Evolutionary conservation across 192 early-diverging fungal genomes (phyloP).

Genomic region (Coemansia javaensis): DNA sequence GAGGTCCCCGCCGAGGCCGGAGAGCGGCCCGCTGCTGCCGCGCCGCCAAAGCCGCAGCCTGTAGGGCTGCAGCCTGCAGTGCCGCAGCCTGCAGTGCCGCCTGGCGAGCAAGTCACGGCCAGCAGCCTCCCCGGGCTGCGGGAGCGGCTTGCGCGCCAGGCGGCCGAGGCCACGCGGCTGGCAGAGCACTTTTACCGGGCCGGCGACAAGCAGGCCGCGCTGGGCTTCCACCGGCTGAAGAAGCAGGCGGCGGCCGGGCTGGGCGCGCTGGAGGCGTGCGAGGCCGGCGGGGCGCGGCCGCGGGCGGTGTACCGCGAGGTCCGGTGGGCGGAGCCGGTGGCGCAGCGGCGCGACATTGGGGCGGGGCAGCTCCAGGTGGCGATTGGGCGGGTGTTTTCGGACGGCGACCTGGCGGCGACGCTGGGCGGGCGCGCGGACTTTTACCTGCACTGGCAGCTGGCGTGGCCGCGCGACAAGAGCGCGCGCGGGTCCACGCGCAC

Average conservation of each 20-base stretch:
- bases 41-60: background rate
- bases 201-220: conserved; percentile 32
- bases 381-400: conserved; percentile 28
- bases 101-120: background rate
- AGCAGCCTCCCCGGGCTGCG: conserved; percentile 24
- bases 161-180: conserved; percentile 19
- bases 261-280: conserved; percentile 16
- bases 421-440: conserved; percentile 26
- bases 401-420: conserved; percentile 39
- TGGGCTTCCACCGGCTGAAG: conserved; percentile 37
- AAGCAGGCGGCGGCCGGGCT: conserved; percentile 34
- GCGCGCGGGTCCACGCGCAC: conserved; percentile 35
- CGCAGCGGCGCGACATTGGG: conserved; percentile 40
- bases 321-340: conserved; percentile 25
- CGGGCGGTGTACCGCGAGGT: conserved; percentile 34
- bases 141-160: conserved; percentile 15
- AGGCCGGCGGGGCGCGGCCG: conserved; percentile 15
- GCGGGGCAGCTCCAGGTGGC: conserved; percentile 33
- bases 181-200: conserved; percentile 23
- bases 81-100: background rate
- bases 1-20: background rate
- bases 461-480: conserved; percentile 35
- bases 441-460: conserved; percentile 41
- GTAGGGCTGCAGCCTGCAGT: background rate
- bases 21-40: background rate